Conservation (phyloP, 495 filamentous ascomycete genomes). For the Physcia stellaris region DNA sequence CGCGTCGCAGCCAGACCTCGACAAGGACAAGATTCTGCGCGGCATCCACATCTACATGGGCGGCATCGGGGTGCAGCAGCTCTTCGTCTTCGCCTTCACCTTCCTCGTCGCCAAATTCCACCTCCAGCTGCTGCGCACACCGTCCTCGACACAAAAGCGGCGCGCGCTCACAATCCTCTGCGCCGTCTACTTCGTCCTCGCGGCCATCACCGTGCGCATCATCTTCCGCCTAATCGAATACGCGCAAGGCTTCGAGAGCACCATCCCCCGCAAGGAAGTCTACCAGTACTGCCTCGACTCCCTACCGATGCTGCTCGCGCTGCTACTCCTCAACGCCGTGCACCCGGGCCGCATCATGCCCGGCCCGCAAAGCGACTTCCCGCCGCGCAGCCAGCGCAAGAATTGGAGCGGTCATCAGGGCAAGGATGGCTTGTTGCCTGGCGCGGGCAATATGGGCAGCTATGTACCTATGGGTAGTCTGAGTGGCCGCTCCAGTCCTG, state of each 20-base stretch:
- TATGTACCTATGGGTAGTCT: too few species aligned
- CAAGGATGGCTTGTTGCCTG: too few species aligned
- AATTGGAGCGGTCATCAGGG: too few species aligned
- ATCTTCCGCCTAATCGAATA: slow-evolving; percentile 47
- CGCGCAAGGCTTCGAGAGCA: slow-evolving; percentile 19
- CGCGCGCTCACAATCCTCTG: slow-evolving; percentile 26
- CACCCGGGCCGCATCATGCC: slow-evolving; percentile 41
- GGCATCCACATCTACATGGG: slow-evolving; percentile 48
- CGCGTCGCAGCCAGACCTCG: slow-evolving; percentile 17
- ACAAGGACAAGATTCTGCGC: slow-evolving; percentile 3
- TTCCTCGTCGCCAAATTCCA: slow-evolving; percentile 36
- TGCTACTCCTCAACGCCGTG: slow-evolving; percentile 30
- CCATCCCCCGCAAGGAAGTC: slow-evolving; percentile 36
- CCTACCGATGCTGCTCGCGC: slow-evolving; percentile 39
- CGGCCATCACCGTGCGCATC: slow-evolving; percentile 44
- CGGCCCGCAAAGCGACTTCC: slow-evolving; percentile 25
- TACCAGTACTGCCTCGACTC: slow-evolving; percentile 44
- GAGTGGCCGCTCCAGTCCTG: too few species aligned
- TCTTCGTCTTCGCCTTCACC: slow-evolving; percentile 43
- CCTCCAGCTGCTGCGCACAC: slow-evolving; percentile 16
- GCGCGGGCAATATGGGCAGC: too few species aligned
- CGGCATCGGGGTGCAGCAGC: slow-evolving; percentile 45
- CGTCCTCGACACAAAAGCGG: slow-evolving; percentile 3
- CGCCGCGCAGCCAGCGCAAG: slow-evolving; percentile 13
- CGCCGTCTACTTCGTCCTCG: slow-evolving; percentile 34